Base-by-base conservation (phyloP, 495 filamentous ascomycete species). In the Podospora conica region DNA sequence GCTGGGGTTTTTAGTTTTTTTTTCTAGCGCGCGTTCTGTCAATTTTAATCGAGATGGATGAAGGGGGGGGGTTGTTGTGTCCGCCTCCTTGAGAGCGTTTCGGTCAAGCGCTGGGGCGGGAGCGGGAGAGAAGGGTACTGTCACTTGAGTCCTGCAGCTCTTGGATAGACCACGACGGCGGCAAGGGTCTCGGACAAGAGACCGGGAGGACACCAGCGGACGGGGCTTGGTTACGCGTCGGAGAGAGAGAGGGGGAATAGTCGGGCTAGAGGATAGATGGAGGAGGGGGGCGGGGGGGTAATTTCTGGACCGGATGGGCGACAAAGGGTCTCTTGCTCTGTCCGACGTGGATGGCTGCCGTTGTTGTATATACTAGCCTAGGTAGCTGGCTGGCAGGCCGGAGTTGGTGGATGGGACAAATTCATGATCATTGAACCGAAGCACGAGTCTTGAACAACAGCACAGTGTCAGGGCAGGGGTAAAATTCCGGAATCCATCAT, bases 1-100 rank as follows among this genome's bases (percentile, higher is more conserved):
- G 58, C 66, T 27, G 58, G 65, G 60, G 62, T 56, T 58, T 60
- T 68, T 54, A 8, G 59, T 56, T 58, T 60, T 68, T 33, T 11
- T 55, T 66, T 60, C n/a, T n/a, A n/a, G n/a, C 40, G 18, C 53
- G 64, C 18, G 54, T 66, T 40, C 55, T 20, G 18, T 40, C 25
- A 25, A 25, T 21, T 22, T 55, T 29, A 55, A 48, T 29, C 11
- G 20, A 9, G 25, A 15, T 23, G 23, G 23, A 61, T 9, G 61
- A 53, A 57, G 55, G 10, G 55, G 22, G 55, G 4, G 22, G 24
- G 3, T 6, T 4, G 33, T 40, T 40, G 33, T 18, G 25, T 27
- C 25, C 25, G 25, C 2, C n/a, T n/a, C n/a, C n/a, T n/a, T n/a
- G n/a, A 1, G 15, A 48, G 40, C 40, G 40, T 48, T 48, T 48